Evolutionary conservation across 805 yeast species (phyloP).

Genomic region (Brettanomyces naardenensis): DNA sequence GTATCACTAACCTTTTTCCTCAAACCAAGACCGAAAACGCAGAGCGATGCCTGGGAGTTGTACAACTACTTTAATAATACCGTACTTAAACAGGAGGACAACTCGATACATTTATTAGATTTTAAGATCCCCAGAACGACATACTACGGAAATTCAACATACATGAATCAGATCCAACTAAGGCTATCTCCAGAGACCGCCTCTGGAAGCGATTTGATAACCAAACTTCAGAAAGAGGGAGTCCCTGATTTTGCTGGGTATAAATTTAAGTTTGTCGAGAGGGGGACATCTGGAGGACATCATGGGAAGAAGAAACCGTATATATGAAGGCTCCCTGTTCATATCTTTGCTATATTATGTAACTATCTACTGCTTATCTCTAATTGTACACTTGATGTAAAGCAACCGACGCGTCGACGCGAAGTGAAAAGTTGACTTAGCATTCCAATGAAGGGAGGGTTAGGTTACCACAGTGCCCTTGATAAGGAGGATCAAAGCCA

Average conservation of each 20-base stretch:
- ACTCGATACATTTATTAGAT: constrained; percentile 7
- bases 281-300: too few species aligned
- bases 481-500: too few species aligned
- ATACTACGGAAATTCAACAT: constrained; percentile 9
- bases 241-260: not conserved
- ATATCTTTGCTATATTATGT: too few species aligned
- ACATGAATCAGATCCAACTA: constrained; percentile 9
- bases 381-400: too few species aligned
- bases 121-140: constrained; percentile 12
- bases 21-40: constrained; percentile 13
- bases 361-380: too few species aligned
- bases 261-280: not conserved
- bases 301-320: too few species aligned
- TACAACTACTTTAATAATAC: constrained; percentile 6
- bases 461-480: too few species aligned
- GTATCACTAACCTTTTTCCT: constrained; percentile 2
- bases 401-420: too few species aligned
- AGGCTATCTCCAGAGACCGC: constrained; percentile 2
- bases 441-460: too few species aligned
- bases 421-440: too few species aligned
- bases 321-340: too few species aligned
- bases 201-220: not conserved
- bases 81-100: not conserved
- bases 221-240: not conserved
- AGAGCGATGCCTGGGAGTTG: constrained; percentile 16